Evolutionary conservation across 2,329 filamentous ascomycete species (phyloP).

Genomic region (Botrytis deweyae): DNA sequence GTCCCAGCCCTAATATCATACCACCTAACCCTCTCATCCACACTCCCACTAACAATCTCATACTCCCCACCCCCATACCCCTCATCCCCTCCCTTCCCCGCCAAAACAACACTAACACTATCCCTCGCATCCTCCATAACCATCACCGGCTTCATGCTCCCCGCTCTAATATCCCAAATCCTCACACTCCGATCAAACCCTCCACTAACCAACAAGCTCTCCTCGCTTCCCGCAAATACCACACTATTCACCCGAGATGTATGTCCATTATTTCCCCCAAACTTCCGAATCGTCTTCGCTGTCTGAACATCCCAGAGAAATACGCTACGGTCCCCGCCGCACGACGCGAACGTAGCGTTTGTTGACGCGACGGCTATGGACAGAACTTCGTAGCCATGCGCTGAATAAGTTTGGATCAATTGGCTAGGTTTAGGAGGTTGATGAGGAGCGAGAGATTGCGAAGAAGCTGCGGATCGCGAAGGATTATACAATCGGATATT

Average conservation of each 20-base stretch:
- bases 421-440: slow-evolving; percentile 42
- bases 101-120: slow-evolving; percentile 50
- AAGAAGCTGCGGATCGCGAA: slow-evolving; percentile 49
- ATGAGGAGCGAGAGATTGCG: slow-evolving; percentile 42
- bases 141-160: slow-evolving; percentile 63
- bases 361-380: slow-evolving; percentile 70
- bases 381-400: slow-evolving; percentile 90
- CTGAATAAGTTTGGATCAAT: slow-evolving; percentile 84
- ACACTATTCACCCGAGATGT: slow-evolving; percentile 69
- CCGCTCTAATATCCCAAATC: slow-evolving; percentile 66
- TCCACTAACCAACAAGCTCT: slow-evolving; percentile 69
- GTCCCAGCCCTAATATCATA: slow-evolving; percentile 82
- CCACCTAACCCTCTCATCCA: slow-evolving; percentile 76
- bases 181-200: slow-evolving; percentile 75
- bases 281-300: slow-evolving; percentile 73
- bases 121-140: slow-evolving; percentile 72
- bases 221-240: slow-evolving; percentile 72
- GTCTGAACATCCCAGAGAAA: slow-evolving; percentile 94
- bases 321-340: slow-evolving; percentile 84
- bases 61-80: slow-evolving; percentile 66
- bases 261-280: slow-evolving; percentile 53
- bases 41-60: slow-evolving; percentile 71
- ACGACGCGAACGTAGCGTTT: slow-evolving; percentile 84
- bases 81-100: slow-evolving; percentile 54
- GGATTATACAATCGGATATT: slow-evolving; percentile 85